Conservation (phyloP, 2,329 filamentous ascomycete genomes). For the Cryphonectria parasitica region DNA sequence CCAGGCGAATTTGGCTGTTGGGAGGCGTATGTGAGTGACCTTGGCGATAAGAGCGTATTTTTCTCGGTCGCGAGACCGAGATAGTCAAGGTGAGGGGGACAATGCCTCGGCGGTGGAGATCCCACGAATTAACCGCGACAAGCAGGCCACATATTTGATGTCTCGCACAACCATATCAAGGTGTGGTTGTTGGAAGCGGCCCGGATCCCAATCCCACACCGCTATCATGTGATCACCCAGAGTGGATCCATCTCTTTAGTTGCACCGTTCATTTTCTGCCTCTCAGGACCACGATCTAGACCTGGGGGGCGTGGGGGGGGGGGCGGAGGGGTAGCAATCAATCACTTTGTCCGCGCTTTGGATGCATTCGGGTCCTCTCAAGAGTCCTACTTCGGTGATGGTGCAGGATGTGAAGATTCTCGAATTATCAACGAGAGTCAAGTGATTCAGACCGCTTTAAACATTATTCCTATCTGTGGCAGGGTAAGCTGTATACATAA, state of each 20-base stretch:
- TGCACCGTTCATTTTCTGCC: background rate
- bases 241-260: background rate
- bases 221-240: background rate
- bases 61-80: background rate
- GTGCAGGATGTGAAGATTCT: background rate
- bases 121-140: background rate
- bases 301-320: background rate
- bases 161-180: no score
- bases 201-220: background rate
- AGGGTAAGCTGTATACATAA: background rate
- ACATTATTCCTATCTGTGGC: constrained; percentile 12
- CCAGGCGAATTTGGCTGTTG: background rate
- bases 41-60: background rate
- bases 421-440: background rate
- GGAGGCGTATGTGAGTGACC: background rate
- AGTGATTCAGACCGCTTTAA: background rate
- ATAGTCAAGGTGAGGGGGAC: background rate
- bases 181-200: no score
- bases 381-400: background rate
- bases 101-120: background rate
- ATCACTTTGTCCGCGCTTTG: background rate
- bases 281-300: background rate
- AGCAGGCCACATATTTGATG: background rate
- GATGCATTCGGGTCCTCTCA: background rate
- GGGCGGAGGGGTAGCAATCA: background rate